Conservation (phyloP, 2,329 filamentous ascomycete species). For the Celoporthe dispersa region DNA sequence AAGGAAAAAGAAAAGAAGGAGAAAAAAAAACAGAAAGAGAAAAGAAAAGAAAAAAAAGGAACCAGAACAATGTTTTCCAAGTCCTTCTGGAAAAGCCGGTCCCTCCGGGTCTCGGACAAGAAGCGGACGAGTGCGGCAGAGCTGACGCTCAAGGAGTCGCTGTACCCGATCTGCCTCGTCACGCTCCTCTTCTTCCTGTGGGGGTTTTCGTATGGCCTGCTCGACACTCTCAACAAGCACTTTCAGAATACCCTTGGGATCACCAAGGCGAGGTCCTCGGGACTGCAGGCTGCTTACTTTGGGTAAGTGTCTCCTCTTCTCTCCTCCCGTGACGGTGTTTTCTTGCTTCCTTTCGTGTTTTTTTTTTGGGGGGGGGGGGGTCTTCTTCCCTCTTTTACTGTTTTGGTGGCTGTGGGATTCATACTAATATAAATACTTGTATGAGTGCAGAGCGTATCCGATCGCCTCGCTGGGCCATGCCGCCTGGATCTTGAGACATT, state of each 20-base stretch:
- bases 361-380: no score
- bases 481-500: constrained; percentile 68
- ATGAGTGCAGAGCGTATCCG: constrained; percentile 60
- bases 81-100: constrained; percentile 49
- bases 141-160: constrained; percentile 68
- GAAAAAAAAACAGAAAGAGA: not conserved
- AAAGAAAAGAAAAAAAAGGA: not conserved
- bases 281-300: constrained; percentile 68
- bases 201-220: constrained; percentile 62
- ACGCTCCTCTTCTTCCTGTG: constrained; percentile 69
- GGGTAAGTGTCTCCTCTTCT: constrained; percentile 47
- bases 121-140: constrained; percentile 51
- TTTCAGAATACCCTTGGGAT: constrained; percentile 62
- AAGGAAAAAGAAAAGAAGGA: constrained; percentile 3
- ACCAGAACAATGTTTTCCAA: constrained; percentile 46
- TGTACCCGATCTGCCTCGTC: constrained; percentile 69
- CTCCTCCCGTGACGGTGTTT: not conserved
- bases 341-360: no score
- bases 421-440: not conserved
- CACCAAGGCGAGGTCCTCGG: constrained; percentile 60
- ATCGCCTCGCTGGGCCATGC: constrained; percentile 70
- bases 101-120: constrained; percentile 49
- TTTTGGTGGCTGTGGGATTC: no score
- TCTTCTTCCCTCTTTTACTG: not conserved
- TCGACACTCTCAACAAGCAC: constrained; percentile 59